Evolutionary conservation across 2,329 filamentous ascomycete genomes (phyloP), one percentile per base, ranked within the genome.

Genomic region (Tothia fuscella): DNA sequence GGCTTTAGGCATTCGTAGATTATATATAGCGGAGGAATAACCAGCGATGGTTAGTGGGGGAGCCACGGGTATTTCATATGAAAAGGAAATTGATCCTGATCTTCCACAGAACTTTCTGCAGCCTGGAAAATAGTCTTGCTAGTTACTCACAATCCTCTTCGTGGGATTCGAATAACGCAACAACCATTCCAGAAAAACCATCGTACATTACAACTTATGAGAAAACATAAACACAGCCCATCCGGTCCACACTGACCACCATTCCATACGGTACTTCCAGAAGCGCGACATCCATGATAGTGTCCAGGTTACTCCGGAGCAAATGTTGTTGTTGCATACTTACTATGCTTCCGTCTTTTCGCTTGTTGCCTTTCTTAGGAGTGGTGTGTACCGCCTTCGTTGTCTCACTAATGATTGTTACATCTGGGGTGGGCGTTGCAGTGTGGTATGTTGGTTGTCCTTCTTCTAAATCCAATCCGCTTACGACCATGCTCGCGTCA

Each of bases 211-310:
- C n/a, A n/a, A n/a, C 35, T 25, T 37, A 43, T 5, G 41, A 43
- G 21, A 37, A 43, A 24, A 43, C 33, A 19, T 43, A 43, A 29
- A 96, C 78, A 57, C 89, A 80, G 1, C 91, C 91, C 29, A 80
- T 83, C 51, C 89, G 71, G 66, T 98, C 91, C 41, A 82, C 88
- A 50, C 83, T 93, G 38, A 96, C 71, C 25, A 88, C 82, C 85
- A 96, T 95, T 4, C 82, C 82, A 59, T 93, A 95, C 19, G 91
- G 91, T 49, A 76, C 71, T 65, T 95, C 86, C 50, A 98, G 61
- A 54, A 96, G 65, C n/a, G 82, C 82, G 50, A 95, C 78, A 62
- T 96, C 89, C 54, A 83, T 74, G 45, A 98, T 79, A 3, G 78
- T 78, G 62, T 98, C 91, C 53, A 95, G 61, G 62, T 98, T 91